Evolutionary conservation across 345 rosid species (phyloP).

Genomic region (Brassica rapa): DNA sequence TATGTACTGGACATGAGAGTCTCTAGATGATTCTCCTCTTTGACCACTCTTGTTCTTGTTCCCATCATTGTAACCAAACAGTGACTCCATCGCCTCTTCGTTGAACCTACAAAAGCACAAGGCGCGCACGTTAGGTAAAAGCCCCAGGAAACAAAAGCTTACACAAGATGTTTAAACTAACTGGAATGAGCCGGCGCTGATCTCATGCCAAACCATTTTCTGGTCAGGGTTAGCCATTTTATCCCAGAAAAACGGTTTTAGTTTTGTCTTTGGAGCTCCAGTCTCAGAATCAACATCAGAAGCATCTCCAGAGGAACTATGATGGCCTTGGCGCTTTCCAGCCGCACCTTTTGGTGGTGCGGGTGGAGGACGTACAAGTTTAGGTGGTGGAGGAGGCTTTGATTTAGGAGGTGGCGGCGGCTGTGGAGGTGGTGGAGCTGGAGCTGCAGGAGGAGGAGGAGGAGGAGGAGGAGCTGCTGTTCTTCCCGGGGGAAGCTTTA

Average conservation of each 20-base stretch:
- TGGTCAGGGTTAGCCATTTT: constrained; percentile 86
- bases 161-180: constrained; percentile 57
- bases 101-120: constrained; percentile 73
- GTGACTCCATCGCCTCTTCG: constrained; percentile 88
- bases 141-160: background rate
- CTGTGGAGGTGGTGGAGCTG: constrained; percentile 39
- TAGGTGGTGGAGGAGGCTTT: constrained; percentile 66
- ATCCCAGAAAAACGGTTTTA: constrained; percentile 98
- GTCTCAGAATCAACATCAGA: constrained; percentile 48
- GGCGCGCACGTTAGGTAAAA: background rate
- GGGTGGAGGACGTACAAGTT: constrained; percentile 46
- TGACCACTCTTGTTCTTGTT: constrained; percentile 49
- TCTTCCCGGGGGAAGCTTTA: constrained; percentile 56
- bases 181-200: constrained; percentile 96
- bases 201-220: constrained; percentile 96
- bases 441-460: constrained; percentile 31
- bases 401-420: constrained; percentile 46
- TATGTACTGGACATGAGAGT: constrained; percentile 54
- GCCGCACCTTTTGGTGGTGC: constrained; percentile 42
- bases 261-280: constrained; percentile 70
- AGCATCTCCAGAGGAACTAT: constrained; percentile 43
- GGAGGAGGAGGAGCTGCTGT: constrained; percentile 44
- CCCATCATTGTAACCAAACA: constrained; percentile 65
- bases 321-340: constrained; percentile 29
- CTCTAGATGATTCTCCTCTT: constrained; percentile 48